Conservation (phyloP, 2,329 filamentous ascomycete genomes). For the Epichloe sibirici region DNA sequence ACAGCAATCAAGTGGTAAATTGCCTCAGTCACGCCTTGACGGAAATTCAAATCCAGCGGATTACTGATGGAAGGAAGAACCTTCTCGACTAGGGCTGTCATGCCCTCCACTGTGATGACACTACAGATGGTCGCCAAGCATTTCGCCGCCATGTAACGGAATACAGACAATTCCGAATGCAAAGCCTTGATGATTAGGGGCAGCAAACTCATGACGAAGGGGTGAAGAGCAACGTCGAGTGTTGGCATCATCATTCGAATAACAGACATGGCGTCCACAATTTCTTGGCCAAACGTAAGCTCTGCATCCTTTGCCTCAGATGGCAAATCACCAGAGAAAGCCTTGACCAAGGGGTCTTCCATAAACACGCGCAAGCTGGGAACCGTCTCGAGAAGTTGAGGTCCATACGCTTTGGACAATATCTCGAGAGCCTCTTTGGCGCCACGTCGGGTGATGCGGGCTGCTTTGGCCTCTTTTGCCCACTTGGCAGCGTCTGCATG, state of each 20-base stretch:
- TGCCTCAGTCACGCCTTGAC: slow-evolving; percentile 88
- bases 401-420: slow-evolving; percentile 66
- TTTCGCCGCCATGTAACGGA: slow-evolving; percentile 93
- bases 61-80: slow-evolving; percentile 89
- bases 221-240: slow-evolving; percentile 59
- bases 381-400: slow-evolving; percentile 65
- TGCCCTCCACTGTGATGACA: slow-evolving; percentile 85
- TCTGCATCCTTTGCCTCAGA: slow-evolving; percentile 61
- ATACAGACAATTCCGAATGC: slow-evolving; percentile 78
- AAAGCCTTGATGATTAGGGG: slow-evolving; percentile 79
- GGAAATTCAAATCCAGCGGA: slow-evolving; percentile 72
- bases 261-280: slow-evolving; percentile 87
- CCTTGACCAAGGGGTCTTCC: slow-evolving; percentile 63
- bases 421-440: slow-evolving; percentile 92
- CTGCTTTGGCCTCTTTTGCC: slow-evolving; percentile 77
- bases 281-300: slow-evolving; percentile 71
- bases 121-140: slow-evolving; percentile 96
- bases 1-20: slow-evolving; percentile 96
- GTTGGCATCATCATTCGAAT: slow-evolving; percentile 90
- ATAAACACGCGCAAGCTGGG: slow-evolving; percentile 74
- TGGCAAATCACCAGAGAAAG: slow-evolving; percentile 63
- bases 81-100: slow-evolving; percentile 90
- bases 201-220: slow-evolving; percentile 72
- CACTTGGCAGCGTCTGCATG: slow-evolving; percentile 85
- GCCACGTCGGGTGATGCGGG: slow-evolving; percentile 79